Conservation (phyloP, 257 asterid genomes). For the Paulownia fortunei region DNA sequence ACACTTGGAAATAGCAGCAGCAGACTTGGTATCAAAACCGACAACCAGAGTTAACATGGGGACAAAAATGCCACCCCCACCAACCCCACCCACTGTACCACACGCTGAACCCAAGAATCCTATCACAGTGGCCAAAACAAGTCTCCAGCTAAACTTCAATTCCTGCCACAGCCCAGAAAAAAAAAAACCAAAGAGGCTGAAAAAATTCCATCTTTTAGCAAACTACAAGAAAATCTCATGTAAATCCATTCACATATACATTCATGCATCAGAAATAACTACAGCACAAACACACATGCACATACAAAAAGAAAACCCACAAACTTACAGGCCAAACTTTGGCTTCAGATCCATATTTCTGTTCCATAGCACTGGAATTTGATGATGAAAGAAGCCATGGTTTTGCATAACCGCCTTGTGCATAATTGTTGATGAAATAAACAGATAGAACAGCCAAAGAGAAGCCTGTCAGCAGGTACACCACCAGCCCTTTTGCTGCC, state of each 20-base stretch:
- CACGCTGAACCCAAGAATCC: conserved; percentile 96
- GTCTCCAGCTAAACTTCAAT: conserved; percentile 77
- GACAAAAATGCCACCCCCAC: conserved; percentile 97
- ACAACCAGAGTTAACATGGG: conserved; percentile 92
- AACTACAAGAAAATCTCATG: not conserved
- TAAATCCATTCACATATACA: not conserved
- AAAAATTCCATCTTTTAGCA: not conserved
- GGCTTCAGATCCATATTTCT: conserved; percentile 55
- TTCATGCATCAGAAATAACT: not conserved
- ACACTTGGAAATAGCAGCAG: conserved; percentile 98
- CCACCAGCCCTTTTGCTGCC: conserved; percentile 60
- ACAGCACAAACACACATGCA: not conserved
- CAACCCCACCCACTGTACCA: conserved; percentile 98
- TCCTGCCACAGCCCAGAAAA: conserved; percentile 53
- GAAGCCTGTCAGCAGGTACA: conserved; percentile 56
- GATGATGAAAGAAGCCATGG: conserved; percentile 33
- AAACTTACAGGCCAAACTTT: conserved; percentile 82
- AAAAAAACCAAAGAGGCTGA: not conserved
- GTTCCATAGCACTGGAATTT: conserved; percentile 29
- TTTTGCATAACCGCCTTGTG: conserved; percentile 36
- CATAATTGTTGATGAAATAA: conserved; percentile 40
- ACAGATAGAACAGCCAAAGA: conserved; percentile 58
- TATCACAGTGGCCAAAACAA: conserved; percentile 77
- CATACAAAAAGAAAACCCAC: not conserved
- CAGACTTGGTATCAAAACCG: conserved; percentile 96